A percentile compares a stretch with the other conserved stretches of the same genome.
Conservation (phyloP, 2,329 filamentous ascomycete genomes). For the Chalaropsis thielavioides region DNA sequence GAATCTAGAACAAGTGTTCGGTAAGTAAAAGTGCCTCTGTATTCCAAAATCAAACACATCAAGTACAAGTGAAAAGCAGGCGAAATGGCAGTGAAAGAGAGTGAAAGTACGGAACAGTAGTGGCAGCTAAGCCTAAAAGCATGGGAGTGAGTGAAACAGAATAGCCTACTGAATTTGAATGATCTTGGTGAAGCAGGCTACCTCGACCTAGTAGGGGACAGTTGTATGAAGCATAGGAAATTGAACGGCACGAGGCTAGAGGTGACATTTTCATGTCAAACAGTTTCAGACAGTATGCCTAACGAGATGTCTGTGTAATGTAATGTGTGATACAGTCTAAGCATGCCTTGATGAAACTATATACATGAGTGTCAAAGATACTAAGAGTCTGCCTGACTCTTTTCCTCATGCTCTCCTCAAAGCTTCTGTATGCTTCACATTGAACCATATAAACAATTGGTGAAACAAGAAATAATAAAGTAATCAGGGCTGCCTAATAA, state of each 20-base stretch:
- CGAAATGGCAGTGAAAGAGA: background rate
- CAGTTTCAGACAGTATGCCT: background rate
- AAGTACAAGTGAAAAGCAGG: no score
- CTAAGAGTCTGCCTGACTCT: no score
- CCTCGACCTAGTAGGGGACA: background rate
- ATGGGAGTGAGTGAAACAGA: background rate
- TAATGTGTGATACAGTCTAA: background rate
- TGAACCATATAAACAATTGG: no score
- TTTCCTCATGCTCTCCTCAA: no score
- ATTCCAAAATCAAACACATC: no score
- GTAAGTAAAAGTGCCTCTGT: no score
- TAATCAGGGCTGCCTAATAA: no score
- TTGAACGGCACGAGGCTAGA: background rate
- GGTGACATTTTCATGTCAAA: background rate
- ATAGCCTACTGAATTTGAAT: background rate
- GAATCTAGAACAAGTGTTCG: no score
- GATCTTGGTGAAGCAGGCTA: background rate
- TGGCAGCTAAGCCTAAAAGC: background rate
- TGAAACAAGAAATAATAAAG: no score
- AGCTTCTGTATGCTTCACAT: no score
- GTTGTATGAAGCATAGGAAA: background rate
- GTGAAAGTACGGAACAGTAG: background rate
- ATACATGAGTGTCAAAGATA: background rate
- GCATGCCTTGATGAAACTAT: background rate
- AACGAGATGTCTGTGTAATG: background rate